phyloP scores from a whole-genome alignment of 495 filamentous ascomycete genomes.

The Penicilliopsis zonata region DNA sequence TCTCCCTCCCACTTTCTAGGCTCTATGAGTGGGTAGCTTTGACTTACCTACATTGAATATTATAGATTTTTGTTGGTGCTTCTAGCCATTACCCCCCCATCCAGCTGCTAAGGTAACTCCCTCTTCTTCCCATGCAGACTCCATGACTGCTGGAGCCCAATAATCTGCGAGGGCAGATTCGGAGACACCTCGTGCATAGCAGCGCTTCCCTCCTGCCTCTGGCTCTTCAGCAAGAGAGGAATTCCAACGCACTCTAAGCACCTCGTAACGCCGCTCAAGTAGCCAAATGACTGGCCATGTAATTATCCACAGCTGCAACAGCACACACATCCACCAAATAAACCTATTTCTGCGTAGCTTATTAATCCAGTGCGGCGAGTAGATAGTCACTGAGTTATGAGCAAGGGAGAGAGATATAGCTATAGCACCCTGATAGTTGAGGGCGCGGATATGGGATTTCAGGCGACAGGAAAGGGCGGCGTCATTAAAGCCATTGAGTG shows the following conservation, averaged over 20 bases:
- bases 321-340: conserved; percentile 24
- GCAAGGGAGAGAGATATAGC: conserved; percentile 9
- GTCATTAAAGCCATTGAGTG: conserved; percentile 21
- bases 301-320: conserved; percentile 35
- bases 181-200: conserved; percentile 16
- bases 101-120: too few species aligned
- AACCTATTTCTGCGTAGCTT: conserved; percentile 19
- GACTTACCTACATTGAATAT: too few species aligned
- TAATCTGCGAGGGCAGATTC: conserved; percentile 18
- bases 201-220: conserved; percentile 4
- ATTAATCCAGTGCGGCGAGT: conserved; percentile 38
- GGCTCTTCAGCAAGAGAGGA: conserved; percentile 11
- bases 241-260: conserved; percentile 21
- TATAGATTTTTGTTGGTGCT: too few species aligned
- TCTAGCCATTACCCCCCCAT: too few species aligned
- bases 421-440: conserved; percentile 30
- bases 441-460: conserved; percentile 25
- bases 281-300: conserved; percentile 32
- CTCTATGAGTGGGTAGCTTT: too few species aligned
- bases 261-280: conserved; percentile 27
- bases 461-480: conserved; percentile 17
- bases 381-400: conserved; percentile 23
- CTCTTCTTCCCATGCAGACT: conserved; percentile 22
- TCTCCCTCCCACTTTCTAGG: too few species aligned
- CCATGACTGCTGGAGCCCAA: conserved; percentile 27